Conservation (phyloP, 495 filamentous ascomycete genomes). For the Penicillium coffeae region DNA sequence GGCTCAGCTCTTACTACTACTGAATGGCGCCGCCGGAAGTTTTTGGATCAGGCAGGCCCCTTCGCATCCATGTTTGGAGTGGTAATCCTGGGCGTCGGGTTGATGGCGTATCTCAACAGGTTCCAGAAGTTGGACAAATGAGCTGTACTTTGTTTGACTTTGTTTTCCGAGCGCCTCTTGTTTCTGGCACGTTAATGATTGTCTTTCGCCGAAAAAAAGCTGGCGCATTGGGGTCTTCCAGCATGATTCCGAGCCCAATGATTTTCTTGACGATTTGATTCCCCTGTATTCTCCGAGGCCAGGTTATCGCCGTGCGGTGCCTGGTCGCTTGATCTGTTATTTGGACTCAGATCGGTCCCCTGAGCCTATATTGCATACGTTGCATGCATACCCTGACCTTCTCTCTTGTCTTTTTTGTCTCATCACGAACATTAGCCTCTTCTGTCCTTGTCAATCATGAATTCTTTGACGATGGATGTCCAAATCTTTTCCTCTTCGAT, state of each 20-base stretch:
- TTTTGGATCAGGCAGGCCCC: slow-evolving; percentile 66
- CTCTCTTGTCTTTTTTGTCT: slow-evolving; percentile 22
- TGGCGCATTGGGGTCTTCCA: slow-evolving; percentile 11
- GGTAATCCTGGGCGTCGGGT: slow-evolving; percentile 79
- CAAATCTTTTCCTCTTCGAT: slow-evolving; percentile 21
- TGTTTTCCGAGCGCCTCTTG: not conserved
- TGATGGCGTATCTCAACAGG: slow-evolving; percentile 94
- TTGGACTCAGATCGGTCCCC: slow-evolving; percentile 15
- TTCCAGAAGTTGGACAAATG: slow-evolving; percentile 70
- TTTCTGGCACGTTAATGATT: slow-evolving; percentile 15
- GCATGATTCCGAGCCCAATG: slow-evolving; percentile 12
- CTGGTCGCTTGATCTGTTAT: slow-evolving; percentile 10
- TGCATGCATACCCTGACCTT: slow-evolving; percentile 26
- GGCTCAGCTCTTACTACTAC: slow-evolving; percentile 40
- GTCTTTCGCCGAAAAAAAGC: slow-evolving; percentile 9
- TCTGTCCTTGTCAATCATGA: slow-evolving; percentile 39
- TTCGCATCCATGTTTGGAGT: slow-evolving; percentile 87
- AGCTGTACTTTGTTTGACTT: slow-evolving; percentile 13
- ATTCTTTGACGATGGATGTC: slow-evolving; percentile 30
- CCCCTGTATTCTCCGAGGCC: slow-evolving; percentile 14
- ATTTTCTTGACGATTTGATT: slow-evolving; percentile 19
- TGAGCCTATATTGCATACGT: slow-evolving; percentile 22
- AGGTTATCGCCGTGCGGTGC: slow-evolving; percentile 2
- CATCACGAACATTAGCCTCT: slow-evolving; percentile 17
- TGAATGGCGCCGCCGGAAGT: slow-evolving; percentile 33